These are phyloP conservation scores for Coniochaeta pulveracea DNA, from an alignment of 2,329 filamentous ascomycete species.

Conservation along the genomic window DNA sequence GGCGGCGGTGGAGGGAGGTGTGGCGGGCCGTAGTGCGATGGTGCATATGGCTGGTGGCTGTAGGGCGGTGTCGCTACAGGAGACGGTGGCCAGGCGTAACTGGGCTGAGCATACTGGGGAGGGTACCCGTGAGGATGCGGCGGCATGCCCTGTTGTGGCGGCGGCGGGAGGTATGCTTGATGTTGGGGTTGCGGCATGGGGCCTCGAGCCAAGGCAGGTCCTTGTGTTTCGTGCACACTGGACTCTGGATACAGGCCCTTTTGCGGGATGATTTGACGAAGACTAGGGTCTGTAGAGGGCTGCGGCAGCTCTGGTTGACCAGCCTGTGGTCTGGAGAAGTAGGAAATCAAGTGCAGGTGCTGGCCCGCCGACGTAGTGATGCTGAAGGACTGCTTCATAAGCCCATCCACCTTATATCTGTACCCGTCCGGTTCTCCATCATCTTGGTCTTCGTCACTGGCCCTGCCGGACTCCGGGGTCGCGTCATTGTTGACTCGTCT, in stretches of 20 bases:
- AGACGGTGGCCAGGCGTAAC: conserved; percentile 44
- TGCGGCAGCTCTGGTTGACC: conserved; percentile 63
- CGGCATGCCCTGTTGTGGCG: conserved; percentile 22
- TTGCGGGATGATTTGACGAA: conserved; percentile 73
- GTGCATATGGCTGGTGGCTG: conserved; percentile 31
- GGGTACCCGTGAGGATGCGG: conserved; percentile 24
- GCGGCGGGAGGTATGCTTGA: conserved; percentile 14
- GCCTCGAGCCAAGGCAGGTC: conserved; percentile 69
- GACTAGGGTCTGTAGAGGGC: conserved; percentile 66
- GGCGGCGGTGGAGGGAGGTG: conserved; percentile 15
- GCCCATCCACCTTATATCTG: conserved; percentile 86
- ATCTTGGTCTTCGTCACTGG: conserved; percentile 77
- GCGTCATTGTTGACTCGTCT: conserved; percentile 50
- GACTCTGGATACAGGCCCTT: conserved; percentile 98
- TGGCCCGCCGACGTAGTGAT: conserved; percentile 85
- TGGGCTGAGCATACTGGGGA: conserved; percentile 28
- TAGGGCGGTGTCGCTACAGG: conserved; percentile 44
- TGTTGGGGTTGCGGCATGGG: conserved; percentile 46
- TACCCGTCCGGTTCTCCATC: conserved; percentile 83
- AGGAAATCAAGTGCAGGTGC: conserved; percentile 94
- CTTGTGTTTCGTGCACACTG: conserved; percentile 73
- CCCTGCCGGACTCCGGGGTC: conserved; percentile 71
- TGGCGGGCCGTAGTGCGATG: conserved; percentile 16
- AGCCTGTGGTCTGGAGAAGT: conserved; percentile 75
- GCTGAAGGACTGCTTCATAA: conserved; percentile 99